These are phyloP conservation scores for Paraconiothyrium sp. DNA, from an alignment of 2,329 filamentous ascomycete genomes.

Conservation along the genomic window DNA sequence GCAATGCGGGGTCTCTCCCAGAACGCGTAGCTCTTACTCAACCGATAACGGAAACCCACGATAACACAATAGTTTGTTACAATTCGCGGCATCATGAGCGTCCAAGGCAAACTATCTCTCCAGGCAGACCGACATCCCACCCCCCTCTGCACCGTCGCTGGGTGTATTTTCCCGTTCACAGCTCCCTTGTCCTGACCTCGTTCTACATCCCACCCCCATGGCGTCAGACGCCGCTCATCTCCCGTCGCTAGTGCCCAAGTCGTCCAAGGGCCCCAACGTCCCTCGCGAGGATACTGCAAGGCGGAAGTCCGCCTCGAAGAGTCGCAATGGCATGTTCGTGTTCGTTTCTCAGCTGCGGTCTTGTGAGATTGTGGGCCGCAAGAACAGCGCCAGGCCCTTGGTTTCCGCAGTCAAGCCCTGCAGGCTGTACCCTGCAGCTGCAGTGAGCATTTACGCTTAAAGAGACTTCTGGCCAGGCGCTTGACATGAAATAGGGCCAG, in stretches of 20 bases:
- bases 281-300: slow-evolving; percentile 13
- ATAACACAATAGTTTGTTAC: slow-evolving; percentile 3
- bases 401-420: neutral
- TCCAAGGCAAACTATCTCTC: neutral
- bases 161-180: slow-evolving; percentile 1
- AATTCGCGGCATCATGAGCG: slow-evolving; percentile 10
- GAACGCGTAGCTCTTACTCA: slow-evolving; percentile 9
- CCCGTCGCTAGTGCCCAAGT: slow-evolving; percentile 6
- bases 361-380: slow-evolving; percentile 9
- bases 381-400: neutral
- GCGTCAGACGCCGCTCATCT: slow-evolving; percentile 10
- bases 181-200: neutral
- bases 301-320: slow-evolving; percentile 62
- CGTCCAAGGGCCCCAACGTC: slow-evolving; percentile 5
- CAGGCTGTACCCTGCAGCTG: slow-evolving; percentile 10
- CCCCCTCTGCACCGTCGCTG: slow-evolving; percentile 2
- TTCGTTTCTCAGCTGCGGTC: slow-evolving; percentile 14
- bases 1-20: slow-evolving; percentile 10
- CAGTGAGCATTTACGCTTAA: neutral
- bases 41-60: slow-evolving; percentile 11
- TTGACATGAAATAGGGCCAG: neutral
- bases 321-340: slow-evolving; percentile 70
- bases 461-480: neutral
- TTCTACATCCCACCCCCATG: neutral
- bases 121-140: neutral